Evolutionary conservation across 805 yeast species (phyloP).

Genomic region (Yamadazyma nakazawae): DNA sequence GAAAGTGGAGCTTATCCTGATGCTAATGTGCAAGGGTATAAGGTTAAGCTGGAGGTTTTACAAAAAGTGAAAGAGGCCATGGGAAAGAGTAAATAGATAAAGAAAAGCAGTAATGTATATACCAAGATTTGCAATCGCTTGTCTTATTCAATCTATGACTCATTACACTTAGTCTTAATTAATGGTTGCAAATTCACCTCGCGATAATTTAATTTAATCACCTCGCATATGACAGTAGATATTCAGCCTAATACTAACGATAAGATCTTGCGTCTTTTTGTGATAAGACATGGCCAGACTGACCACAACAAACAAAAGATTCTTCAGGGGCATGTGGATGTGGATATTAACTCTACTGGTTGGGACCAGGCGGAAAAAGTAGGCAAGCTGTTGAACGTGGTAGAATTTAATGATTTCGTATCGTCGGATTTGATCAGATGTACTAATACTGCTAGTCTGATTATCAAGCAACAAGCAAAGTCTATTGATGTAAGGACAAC

Average conservation of each 20-base stretch:
- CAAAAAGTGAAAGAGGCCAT: conserved; percentile 17
- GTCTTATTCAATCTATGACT: not conserved
- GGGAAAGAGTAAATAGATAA: conserved; percentile 8
- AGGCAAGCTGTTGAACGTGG: conserved; percentile 42
- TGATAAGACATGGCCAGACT: conserved; percentile 85
- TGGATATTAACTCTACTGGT: conserved; percentile 62
- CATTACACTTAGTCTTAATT: not conserved
- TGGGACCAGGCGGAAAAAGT: conserved; percentile 53
- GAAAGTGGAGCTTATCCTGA: conserved; percentile 56
- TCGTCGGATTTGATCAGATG: conserved; percentile 60
- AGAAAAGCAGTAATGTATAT: not conserved
- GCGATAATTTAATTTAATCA: not conserved
- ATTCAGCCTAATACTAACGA: conserved; percentile 31
- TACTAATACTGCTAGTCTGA: conserved; percentile 50
- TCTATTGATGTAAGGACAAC: conserved; percentile 19
- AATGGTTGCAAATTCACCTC: not conserved
- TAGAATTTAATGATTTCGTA: conserved; percentile 44
- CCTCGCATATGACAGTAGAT: conserved; percentile 18
- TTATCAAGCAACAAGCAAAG: conserved; percentile 29
- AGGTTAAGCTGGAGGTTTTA: conserved; percentile 62
- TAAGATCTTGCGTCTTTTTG: conserved; percentile 46
- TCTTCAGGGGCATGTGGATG: conserved; percentile 76
- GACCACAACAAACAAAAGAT: conserved; percentile 65
- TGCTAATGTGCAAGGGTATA: conserved; percentile 58
- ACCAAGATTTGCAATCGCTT: not conserved